Conservation (phyloP, 2,329 filamentous ascomycete species). For the Ophiostoma sp. region DNA sequence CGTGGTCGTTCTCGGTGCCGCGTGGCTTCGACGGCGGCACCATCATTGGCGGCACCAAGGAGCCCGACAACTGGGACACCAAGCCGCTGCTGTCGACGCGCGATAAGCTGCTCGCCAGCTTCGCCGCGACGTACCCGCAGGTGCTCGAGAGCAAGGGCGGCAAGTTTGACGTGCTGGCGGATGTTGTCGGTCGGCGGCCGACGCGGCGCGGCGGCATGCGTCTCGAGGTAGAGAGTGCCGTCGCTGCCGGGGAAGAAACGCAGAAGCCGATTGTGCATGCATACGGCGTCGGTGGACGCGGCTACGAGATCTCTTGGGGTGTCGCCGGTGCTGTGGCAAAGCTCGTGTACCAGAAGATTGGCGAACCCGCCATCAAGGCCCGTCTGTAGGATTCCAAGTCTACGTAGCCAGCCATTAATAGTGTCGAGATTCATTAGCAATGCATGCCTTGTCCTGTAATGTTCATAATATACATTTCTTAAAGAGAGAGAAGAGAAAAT, state of each 20-base stretch:
- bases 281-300: conserved; percentile 57
- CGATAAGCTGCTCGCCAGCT: conserved; percentile 40
- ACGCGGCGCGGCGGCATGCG: conserved; percentile 46
- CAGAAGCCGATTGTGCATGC: conserved; percentile 44
- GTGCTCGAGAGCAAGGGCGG: conserved; percentile 30
- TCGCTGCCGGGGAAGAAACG: not conserved
- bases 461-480: conserved; percentile 16
- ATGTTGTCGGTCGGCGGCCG: conserved; percentile 45
- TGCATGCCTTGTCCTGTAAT: not conserved
- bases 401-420: not conserved
- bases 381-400: not conserved
- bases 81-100: conserved; percentile 45
- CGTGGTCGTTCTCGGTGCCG: conserved; percentile 59
- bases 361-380: conserved; percentile 6
- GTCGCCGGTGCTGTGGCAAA: conserved; percentile 47
- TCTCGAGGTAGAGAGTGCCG: conserved; percentile 45
- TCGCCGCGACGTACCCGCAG: conserved; percentile 36
- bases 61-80: conserved; percentile 51
- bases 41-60: conserved; percentile 61
- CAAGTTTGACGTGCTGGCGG: conserved; percentile 29
- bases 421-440: not conserved
- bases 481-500: not conserved
- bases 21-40: conserved; percentile 58
- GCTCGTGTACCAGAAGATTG: conserved; percentile 30
- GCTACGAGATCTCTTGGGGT: conserved; percentile 58